Evolutionary conservation across 768 basidiomycete genomes (phyloP), one percentile per base, ranked within the genome.

Genomic region (Russula dissimulans): DNA sequence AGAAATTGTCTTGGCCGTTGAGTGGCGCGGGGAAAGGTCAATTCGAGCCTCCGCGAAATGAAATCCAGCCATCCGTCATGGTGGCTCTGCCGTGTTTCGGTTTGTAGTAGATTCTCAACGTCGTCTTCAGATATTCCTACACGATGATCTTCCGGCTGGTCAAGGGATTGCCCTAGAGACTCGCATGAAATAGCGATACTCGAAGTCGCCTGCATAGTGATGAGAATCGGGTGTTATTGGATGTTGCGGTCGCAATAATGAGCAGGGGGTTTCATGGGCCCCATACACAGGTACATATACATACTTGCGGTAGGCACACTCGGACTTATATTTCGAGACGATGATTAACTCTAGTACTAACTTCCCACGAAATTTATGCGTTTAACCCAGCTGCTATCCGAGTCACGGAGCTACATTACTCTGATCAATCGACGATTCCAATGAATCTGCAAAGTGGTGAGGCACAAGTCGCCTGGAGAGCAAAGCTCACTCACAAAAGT

Each of bases 401-500:
- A 11, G n/a, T 29, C 32, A 44, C 11, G 34, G 51, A 31, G 12
- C 26, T 6, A 38, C 26, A 45, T 31, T 18, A 18, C 34, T 18
- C 11, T 11, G 32, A 32, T 31, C 18, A 5, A 29, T 10, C 36
- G 26, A 15, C 34, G 48, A 17, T 11, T 6, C 4, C 1, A 17
- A 11, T 0, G 7, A 26, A 29, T 52, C 57, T 59, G 29, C 36
- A 31, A 22, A 17, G 29, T 5, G 6, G 31, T 61, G 26, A 61
- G 43, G 43, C 26, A 31, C 41, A 54, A 26, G 29, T 53, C 31
- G 17, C 10, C 11, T 41, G 15, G 10, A 48, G 58, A 44, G 22
- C 11, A 42, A 50, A 17, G 22, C 22, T 26, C 22, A 26, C 65
- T 58, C 36, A 66, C 66, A 56, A 48, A 67, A 69, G 49, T 69